Conservation (phyloP, 148 eudicot species). For the Rhododendron henanense region DNA sequence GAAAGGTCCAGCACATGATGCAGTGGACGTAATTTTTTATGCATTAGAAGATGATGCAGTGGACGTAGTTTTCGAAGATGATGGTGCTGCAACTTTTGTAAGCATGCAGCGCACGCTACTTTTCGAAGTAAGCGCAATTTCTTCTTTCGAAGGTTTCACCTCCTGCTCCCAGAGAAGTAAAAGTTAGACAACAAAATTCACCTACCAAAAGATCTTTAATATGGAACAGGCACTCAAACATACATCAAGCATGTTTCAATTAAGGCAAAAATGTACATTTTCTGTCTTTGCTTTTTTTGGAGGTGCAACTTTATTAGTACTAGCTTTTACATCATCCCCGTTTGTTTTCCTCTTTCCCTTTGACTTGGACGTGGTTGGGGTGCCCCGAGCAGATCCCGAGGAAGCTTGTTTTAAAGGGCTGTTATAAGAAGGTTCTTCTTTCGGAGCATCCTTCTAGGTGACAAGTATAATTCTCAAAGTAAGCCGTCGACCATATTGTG, state of each 20-base stretch:
- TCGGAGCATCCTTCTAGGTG: slow-evolving; percentile 46
- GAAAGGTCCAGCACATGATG: slow-evolving; percentile 64
- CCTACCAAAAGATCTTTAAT: background rate
- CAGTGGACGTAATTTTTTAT: background rate
- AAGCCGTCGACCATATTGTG: no score
- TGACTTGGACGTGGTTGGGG: slow-evolving; percentile 67
- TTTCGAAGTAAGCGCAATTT: slow-evolving; percentile 35
- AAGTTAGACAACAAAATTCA: background rate
- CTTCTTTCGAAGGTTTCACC: slow-evolving; percentile 56
- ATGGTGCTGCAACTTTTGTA: slow-evolving; percentile 35
- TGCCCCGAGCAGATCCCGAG: slow-evolving; percentile 55
- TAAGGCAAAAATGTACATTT: slow-evolving; percentile 39
- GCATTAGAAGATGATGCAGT: no score
- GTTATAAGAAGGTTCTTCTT: slow-evolving; percentile 79
- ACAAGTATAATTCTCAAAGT: no score
- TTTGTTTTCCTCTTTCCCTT: slow-evolving; percentile 84
- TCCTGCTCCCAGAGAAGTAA: slow-evolving; percentile 44
- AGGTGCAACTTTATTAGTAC: slow-evolving; percentile 39
- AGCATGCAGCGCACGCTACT: slow-evolving; percentile 9
- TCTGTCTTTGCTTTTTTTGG: slow-evolving; percentile 85
- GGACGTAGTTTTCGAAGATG: slow-evolving; percentile 27
- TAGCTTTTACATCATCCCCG: slow-evolving; percentile 62
- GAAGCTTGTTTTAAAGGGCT: slow-evolving; percentile 60
- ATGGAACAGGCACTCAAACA: background rate
- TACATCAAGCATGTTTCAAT: background rate